Evolutionary conservation across 345 rosid species (phyloP).

Genomic region (Xanthoceras sorbifolium): DNA sequence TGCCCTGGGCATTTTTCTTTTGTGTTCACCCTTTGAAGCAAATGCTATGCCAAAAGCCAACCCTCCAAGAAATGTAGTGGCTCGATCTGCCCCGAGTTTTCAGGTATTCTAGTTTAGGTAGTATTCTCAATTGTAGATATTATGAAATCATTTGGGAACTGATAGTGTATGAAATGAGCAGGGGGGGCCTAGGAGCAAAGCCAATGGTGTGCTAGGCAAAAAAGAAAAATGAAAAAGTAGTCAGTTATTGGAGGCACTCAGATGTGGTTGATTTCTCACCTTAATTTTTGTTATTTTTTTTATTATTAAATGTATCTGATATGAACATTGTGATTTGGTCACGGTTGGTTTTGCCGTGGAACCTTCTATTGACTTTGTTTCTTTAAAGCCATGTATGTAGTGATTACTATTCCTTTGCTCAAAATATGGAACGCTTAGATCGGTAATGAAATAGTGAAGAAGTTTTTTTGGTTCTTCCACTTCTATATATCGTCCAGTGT

Average conservation of each 20-base stretch:
- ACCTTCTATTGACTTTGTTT: slow-evolving; percentile 23
- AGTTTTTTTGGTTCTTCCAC: slow-evolving; percentile 26
- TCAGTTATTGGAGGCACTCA: slow-evolving; percentile 20
- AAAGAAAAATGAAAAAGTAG: neutral
- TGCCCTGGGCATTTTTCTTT: slow-evolving; percentile 5
- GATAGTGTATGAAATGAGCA: slow-evolving; percentile 36
- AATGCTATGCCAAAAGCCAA: neutral
- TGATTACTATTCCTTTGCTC: slow-evolving; percentile 19
- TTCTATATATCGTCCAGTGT: no score
- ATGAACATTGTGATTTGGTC: slow-evolving; percentile 34
- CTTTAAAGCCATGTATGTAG: slow-evolving; percentile 28
- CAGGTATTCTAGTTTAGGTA: slow-evolving; percentile 39
- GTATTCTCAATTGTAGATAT: slow-evolving; percentile 24
- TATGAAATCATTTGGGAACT: slow-evolving; percentile 16
- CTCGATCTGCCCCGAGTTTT: slow-evolving; percentile 1
- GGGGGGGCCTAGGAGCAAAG: slow-evolving; percentile 43
- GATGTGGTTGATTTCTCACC: slow-evolving; percentile 25
- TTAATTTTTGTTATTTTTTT: neutral
- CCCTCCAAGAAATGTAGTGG: slow-evolving; percentile 18
- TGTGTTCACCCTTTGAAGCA: neutral
- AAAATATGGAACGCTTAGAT: slow-evolving; percentile 9
- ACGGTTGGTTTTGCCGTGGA: slow-evolving; percentile 28
- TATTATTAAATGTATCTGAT: slow-evolving; percentile 24
- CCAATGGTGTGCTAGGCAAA: slow-evolving; percentile 14
- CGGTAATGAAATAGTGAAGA: slow-evolving; percentile 29